phyloP scores from a whole-genome alignment of 495 filamentous ascomycete species.

The Penicillium steckii region DNA sequence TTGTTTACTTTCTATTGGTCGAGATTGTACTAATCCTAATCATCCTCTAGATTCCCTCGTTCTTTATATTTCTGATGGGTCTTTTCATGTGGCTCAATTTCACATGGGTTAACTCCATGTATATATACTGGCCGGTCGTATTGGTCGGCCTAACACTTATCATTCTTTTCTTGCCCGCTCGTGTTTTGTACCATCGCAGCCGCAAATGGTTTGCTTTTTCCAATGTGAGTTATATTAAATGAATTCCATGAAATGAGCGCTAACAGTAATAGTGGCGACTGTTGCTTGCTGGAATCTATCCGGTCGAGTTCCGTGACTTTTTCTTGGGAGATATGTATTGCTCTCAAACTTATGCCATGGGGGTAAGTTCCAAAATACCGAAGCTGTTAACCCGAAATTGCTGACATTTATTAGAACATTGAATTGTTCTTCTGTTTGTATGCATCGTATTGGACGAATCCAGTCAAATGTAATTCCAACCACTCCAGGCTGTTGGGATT shows the following conservation, averaged over 20 bases:
- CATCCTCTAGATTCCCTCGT: slow-evolving; percentile 59
- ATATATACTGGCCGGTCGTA: slow-evolving; percentile 85
- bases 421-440: slow-evolving; percentile 96
- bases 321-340: slow-evolving; percentile 98
- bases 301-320: slow-evolving; percentile 96
- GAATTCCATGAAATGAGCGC: neutral
- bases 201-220: slow-evolving; percentile 83
- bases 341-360: slow-evolving; percentile 84
- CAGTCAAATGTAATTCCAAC: slow-evolving; percentile 76
- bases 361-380: slow-evolving; percentile 56
- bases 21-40: slow-evolving; percentile 17
- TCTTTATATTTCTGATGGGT: slow-evolving; percentile 76
- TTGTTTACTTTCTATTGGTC: neutral
- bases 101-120: slow-evolving; percentile 64
- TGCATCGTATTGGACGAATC: slow-evolving; percentile 67
- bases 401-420: slow-evolving; percentile 63
- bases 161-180: slow-evolving; percentile 73
- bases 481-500: slow-evolving; percentile 85
- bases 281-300: slow-evolving; percentile 79
- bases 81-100: slow-evolving; percentile 88
- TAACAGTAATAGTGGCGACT: slow-evolving; percentile 68
- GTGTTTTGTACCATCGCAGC: slow-evolving; percentile 70
- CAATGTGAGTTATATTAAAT: slow-evolving; percentile 56
- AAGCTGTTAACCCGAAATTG: neutral
- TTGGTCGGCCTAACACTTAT: slow-evolving; percentile 64